Evolutionary conservation across 768 basidiomycete species (phyloP), one percentile per base, ranked within the genome.

Genomic region (Mycena epipterygia): DNA sequence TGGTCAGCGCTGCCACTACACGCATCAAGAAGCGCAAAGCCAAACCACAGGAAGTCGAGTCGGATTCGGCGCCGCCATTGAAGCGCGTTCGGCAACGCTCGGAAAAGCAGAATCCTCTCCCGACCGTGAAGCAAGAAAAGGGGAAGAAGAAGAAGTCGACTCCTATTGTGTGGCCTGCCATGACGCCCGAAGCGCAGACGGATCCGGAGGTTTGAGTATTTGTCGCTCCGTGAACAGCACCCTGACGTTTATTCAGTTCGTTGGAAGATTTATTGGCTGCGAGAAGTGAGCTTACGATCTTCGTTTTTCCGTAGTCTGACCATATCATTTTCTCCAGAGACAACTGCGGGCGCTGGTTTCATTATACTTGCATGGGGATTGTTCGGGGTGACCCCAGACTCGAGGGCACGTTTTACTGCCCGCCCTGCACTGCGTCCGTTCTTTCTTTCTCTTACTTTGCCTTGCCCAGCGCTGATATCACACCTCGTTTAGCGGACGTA

Each of bases 391-490:
- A 71, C 37, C 30, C 70, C 27, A 62, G 64, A 53, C 44, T 67
- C 13, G 55, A 41, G 2, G 30, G 48, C 48, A 33, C 25, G 8
- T 71, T 49, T 19, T 2, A 48, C 19, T 71, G 70, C 35, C 70
- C 70, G 2, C 30, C 53, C 30, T 71, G 70, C 30, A 25, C 49
- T 29, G 70, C 70, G 70, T 67, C 37, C 57, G 70, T 71, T 30
- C 1, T 60, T 32, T 14, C 3, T 21, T 3, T 14, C 19, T 12
- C 32, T 17, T 23, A 5, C 12, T 48, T 4, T 37, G 21, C 6
- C 25, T 5, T 39, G 17, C 13, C 25, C 14, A 16, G n/a, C 27
- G 49, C 51, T 66, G 17, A 61, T 42, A 29, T n/a, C 5, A 0
- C 16, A 48, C 59, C 29, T 49, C 41, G 7, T 25, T 23, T 21